phyloP scores from a whole-genome alignment of 1,284 basidiomycete species.

The Cystobasidiaceae sp. region DNA sequence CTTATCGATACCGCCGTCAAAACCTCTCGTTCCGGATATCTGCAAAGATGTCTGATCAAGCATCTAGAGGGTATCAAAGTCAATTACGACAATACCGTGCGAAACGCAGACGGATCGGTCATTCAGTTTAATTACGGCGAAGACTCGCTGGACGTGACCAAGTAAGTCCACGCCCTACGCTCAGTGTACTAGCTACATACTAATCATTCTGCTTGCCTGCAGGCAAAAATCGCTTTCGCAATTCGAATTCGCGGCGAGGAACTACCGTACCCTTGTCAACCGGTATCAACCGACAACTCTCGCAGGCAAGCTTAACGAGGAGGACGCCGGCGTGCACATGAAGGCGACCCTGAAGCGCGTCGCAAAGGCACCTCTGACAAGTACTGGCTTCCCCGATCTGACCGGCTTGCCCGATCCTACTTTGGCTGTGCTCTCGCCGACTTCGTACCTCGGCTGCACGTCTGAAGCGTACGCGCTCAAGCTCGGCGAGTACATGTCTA shows the following conservation, averaged over 20 bases:
- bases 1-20: constrained; percentile 99
- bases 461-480: constrained; percentile 87
- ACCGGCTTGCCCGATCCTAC: constrained; percentile 18
- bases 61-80: constrained; percentile 94
- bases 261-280: constrained; percentile 73
- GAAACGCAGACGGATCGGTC: constrained; percentile 86
- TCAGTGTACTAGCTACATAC: no score
- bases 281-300: constrained; percentile 65
- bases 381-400: constrained; percentile 1
- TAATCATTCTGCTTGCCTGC: no score
- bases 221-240: constrained; percentile 45
- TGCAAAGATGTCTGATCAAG: constrained; percentile 97
- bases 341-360: constrained; percentile 82
- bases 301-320: constrained; percentile 59
- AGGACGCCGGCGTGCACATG: constrained; percentile 70
- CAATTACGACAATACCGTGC: constrained; percentile 97
- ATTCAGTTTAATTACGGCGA: constrained; percentile 98
- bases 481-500: constrained; percentile 71
- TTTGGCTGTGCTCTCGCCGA: constrained; percentile 72
- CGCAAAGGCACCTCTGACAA: constrained; percentile 49
- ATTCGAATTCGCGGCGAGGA: constrained; percentile 89
- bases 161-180: no score
- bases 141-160: constrained; percentile 92
- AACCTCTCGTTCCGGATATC: constrained; percentile 95
- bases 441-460: constrained; percentile 76